Evolutionary conservation across 768 basidiomycete genomes (phyloP), one percentile per base, ranked within the genome.

Genomic region (Mycena rosella): DNA sequence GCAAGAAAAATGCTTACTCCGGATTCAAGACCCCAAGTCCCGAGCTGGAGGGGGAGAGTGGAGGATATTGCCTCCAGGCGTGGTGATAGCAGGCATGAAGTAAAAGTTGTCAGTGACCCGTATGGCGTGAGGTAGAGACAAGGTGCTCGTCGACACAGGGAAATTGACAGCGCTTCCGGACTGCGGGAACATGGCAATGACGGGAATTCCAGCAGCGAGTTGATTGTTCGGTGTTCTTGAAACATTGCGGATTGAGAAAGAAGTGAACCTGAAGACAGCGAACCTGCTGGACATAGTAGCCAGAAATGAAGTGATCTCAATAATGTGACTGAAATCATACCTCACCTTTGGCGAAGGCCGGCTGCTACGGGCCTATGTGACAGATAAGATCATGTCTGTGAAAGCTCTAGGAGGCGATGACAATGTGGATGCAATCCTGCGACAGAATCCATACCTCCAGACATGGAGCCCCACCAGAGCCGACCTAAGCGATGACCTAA

Each of bases 31-130:
- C 73, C 83, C 64, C 76, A 86, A 27, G 72, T 74, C 13, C 84
- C 85, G 9, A 81, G 71, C 9, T 80, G 75, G 29, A 81, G 72
- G 5, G 85, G 86, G 32, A 80, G 74, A 2, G 86, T 85, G 0
- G 84, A 85, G 71, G 54, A 87, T 86, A 72, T 84, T 83, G 1
- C 86, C 86, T 13, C 87, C 87, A 0, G 87, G 86, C 7, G 87
- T 84, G 30, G 86, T 78, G 57, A 89, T 74, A 14, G 86, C 80
- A 13, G 88, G 86, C 60, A 87, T 87, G 81, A 86, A 85, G 78
- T 78, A 84, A 67, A 88, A 80, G 72, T 91, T 88, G 73, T 88
- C 85, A 5, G 87, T 82, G 1, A 89, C 2, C 90, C 90, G 63
- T 86, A 88, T 78, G 79, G 80, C 11, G 86, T 84, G 76, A 88